A percentile compares a stretch with the other conserved stretches of the same genome.
These are phyloP conservation scores for Lasiodiplodia sp. DNA, from an alignment of 2,329 filamentous ascomycete species.

Conservation along the genomic window DNA sequence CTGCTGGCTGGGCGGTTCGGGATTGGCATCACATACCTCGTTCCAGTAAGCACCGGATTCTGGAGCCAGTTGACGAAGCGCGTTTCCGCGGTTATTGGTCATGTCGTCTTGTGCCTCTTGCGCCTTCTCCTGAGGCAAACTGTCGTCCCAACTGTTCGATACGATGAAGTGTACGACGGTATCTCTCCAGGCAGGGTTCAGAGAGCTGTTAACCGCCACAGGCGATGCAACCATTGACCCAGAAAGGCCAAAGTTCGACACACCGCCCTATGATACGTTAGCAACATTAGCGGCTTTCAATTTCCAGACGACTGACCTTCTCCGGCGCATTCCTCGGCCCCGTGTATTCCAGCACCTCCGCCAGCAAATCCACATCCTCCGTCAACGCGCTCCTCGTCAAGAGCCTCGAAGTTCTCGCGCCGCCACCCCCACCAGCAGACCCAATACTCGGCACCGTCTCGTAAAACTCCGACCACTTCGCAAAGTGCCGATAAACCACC, in stretches of 20 bases:
- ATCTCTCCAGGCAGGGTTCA: slow-evolving; percentile 37
- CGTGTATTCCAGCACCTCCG: background rate
- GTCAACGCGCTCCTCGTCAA: background rate
- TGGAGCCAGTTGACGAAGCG: slow-evolving; percentile 1
- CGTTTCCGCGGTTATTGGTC: background rate
- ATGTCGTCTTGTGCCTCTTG: background rate
- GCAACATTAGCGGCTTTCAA: fast-evolving
- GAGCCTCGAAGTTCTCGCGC: background rate
- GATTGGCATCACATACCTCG: slow-evolving; percentile 30
- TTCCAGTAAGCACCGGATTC: slow-evolving; percentile 39
- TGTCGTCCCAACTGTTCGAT: slow-evolving; percentile 34
- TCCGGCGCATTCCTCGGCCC: background rate
- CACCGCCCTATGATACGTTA: background rate
- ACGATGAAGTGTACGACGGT: slow-evolving; percentile 35
- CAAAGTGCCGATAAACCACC: background rate
- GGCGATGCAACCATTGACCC: background rate
- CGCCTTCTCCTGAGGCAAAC: background rate
- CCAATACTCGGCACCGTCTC: background rate
- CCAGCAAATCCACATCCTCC: background rate
- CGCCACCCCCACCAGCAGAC: background rate
- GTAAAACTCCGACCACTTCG: background rate
- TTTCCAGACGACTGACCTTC: background rate
- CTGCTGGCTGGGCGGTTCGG: background rate
- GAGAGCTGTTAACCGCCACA: slow-evolving; percentile 30
- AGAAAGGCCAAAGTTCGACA: background rate